Evolutionary conservation across 495 filamentous ascomycete genomes (phyloP).

Genomic region (Diplogelasinospora grovesii): DNA sequence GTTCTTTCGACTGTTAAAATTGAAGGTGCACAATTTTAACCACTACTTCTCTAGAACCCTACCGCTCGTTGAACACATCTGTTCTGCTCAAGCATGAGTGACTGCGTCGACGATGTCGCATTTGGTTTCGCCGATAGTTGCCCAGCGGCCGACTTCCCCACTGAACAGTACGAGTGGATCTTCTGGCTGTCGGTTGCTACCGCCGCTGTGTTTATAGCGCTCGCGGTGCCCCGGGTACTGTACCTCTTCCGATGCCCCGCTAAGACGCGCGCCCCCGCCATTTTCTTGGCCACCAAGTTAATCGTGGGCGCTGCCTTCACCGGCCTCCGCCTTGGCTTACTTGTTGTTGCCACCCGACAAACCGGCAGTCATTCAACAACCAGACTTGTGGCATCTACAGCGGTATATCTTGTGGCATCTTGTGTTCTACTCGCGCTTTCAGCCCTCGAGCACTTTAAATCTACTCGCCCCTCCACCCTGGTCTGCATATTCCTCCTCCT

Average conservation of each 20-base stretch:
- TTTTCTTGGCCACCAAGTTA: conserved; percentile 3
- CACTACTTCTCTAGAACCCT: too few relatives aligned
- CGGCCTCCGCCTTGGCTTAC: conserved; percentile 10
- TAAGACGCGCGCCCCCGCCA: conserved; percentile 1
- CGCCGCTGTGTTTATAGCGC: background rate
- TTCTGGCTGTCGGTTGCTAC: conserved; percentile 5
- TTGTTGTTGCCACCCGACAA: background rate
- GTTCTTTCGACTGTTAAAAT: too few relatives aligned
- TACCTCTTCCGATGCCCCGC: background rate
- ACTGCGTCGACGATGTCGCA: too few relatives aligned
- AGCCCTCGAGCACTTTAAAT: conserved; percentile 47
- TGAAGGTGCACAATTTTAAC: too few relatives aligned
- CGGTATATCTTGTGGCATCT: conserved; percentile 9
- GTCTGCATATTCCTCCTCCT: conserved; percentile 51
- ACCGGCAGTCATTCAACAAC: background rate
- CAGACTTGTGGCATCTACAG: background rate
- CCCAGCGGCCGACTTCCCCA: too few relatives aligned
- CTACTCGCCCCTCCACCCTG: conserved; percentile 47
- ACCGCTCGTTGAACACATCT: too few relatives aligned
- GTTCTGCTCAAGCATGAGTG: too few relatives aligned
- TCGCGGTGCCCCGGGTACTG: conserved; percentile 1
- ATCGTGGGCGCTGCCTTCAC: background rate
- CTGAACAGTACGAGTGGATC: too few relatives aligned
- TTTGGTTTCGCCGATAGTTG: too few relatives aligned
- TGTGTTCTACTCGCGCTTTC: conserved; percentile 40